Base-by-base conservation (phyloP, 2,329 filamentous ascomycete species). In the Tolypocladium album region DNA sequence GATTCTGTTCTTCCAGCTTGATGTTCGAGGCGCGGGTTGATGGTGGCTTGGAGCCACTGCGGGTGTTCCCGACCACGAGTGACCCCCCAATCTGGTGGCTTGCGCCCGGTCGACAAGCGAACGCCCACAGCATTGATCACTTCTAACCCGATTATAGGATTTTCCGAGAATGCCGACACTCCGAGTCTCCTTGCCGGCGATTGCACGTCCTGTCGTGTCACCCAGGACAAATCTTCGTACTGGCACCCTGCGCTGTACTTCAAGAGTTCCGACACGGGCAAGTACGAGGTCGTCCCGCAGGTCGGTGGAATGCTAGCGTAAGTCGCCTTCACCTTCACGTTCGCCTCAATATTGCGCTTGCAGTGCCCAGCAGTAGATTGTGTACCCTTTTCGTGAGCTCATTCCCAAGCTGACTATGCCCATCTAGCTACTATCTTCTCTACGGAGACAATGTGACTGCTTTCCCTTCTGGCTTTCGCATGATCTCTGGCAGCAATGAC, bases 241-340 rank as follows among this genome's bases (percentile, higher is more conserved):
- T 96, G 91, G 90, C 84, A 86, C 58, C 92, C 92, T 0, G 76
- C 83, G 2, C 70, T 96, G 64, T 92, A 93, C 76, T 96, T 96
- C 73, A 74, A 86, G 69, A 83, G 92, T 68, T 70, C 70, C 6
- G 68, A 75, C 15, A 88, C 89, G 65, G 84, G 88, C 60, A 78
- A 85, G 60, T 84, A 84, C 57, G 82, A 89, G 67, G 72, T 89
- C 60, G 89, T 96, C 55, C 74, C 81, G 1, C 86, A 94, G 71
- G 82, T 88, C 57, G 90, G 91, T 63, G 90, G 92, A 64, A 90
- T 95, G 84, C 85, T 95, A 70, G 88, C 88, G 85, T 93, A 82
- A 80, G 88, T 87, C 15, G 3, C 34, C 17, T 12, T n/a, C 4
- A 20, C 24, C 17, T 27, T 12, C 22, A 47, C 27, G 2, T 34